Evolutionary conservation across 2,329 filamentous ascomycete genomes (phyloP).

Genomic region (Fusarium sp.): DNA sequence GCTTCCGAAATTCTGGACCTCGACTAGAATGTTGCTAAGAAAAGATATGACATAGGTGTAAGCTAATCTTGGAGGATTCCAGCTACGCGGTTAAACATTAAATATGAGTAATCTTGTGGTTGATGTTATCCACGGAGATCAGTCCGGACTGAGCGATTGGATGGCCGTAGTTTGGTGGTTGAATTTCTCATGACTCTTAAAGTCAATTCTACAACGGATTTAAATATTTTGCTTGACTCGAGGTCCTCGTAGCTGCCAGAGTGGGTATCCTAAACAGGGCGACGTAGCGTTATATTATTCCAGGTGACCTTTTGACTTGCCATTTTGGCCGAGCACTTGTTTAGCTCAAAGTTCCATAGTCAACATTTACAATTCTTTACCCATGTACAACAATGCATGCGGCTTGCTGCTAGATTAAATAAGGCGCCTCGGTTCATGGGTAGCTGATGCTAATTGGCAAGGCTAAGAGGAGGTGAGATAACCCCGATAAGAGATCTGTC

Average conservation of each 20-base stretch:
- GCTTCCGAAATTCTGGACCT: constrained; percentile 1
- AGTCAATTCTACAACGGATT: too few relatives aligned
- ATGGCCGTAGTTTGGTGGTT: not conserved
- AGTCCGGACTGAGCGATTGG: not conserved
- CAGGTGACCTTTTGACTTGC: not conserved
- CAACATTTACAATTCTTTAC: constrained; percentile 11
- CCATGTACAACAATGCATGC: constrained; percentile 7
- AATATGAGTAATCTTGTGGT: not conserved
- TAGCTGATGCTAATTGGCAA: constrained; percentile 7
- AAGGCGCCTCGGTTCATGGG: not conserved
- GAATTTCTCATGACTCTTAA: not conserved
- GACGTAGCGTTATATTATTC: too few relatives aligned
- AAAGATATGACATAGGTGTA: not conserved
- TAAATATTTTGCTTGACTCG: not conserved
- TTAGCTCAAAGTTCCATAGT: not conserved
- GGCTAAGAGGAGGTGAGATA: constrained; percentile 11
- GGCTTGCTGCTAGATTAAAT: not conserved
- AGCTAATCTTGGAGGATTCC: constrained; percentile 8
- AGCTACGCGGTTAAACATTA: not conserved
- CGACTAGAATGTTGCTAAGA: too few relatives aligned
- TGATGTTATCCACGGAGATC: not conserved
- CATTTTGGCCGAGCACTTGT: not conserved
- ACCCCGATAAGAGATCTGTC: constrained; percentile 39
- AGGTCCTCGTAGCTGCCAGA: not conserved
- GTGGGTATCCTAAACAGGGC: too few relatives aligned